phyloP scores from a whole-genome alignment of 2,329 filamentous ascomycete genomes.

The Sclerotinia borealis region DNA sequence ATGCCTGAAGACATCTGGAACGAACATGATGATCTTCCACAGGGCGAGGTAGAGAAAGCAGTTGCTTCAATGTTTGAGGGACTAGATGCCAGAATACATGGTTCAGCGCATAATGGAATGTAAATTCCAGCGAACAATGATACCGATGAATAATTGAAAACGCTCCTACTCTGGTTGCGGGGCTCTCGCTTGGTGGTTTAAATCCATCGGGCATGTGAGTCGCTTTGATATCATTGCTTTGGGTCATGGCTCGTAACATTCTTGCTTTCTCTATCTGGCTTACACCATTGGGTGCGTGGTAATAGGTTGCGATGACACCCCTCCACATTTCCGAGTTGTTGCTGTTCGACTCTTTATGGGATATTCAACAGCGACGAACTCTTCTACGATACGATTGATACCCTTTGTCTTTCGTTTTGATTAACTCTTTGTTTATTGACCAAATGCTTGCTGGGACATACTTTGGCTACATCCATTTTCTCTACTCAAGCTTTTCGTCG shows the following conservation, averaged over 20 bases:
- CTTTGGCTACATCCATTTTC: neutral
- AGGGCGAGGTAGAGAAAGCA: neutral
- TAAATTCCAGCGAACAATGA: neutral
- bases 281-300: neutral
- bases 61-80: neutral
- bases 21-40: neutral
- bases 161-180: constrained; percentile 11
- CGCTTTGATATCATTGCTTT: neutral
- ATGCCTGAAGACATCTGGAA: neutral
- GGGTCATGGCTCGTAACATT: neutral
- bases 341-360: neutral
- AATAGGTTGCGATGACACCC: neutral
- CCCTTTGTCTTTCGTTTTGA: neutral
- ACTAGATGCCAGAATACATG: neutral
- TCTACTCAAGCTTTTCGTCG: neutral
- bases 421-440: neutral
- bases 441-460: neutral
- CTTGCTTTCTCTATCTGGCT: neutral
- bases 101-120: neutral
- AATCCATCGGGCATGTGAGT: constrained; percentile 10
- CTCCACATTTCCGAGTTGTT: neutral
- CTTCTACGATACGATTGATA: neutral
- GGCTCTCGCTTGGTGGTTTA: constrained; percentile 7
- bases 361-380: neutral
- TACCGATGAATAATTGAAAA: neutral